These are phyloP conservation scores for Phellopilus nigrolimitatus DNA, from an alignment of 1,284 basidiomycete genomes.

Conservation along the genomic window DNA sequence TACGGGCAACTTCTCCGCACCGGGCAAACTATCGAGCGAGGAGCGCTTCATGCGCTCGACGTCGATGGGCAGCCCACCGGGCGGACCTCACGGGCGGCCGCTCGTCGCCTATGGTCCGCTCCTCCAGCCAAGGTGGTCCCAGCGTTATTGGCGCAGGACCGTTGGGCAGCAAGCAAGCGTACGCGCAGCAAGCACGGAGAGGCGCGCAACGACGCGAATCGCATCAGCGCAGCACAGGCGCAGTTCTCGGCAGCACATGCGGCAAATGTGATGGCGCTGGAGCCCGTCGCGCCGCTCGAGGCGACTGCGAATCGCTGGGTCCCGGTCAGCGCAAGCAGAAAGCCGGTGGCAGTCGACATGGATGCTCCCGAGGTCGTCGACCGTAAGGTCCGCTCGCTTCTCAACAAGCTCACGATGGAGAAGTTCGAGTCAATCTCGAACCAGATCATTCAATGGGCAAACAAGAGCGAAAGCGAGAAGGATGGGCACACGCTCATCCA, in stretches of 20 bases:
- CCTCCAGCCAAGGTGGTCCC: conserved; percentile 64
- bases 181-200: conserved; percentile 71
- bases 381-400: conserved; percentile 87
- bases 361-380: conserved; percentile 74
- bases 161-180: conserved; percentile 52
- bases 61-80: conserved; percentile 40
- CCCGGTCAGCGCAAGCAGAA: conserved; percentile 37
- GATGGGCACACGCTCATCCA: conserved; percentile 93
- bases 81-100: conserved; percentile 36
- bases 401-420: conserved; percentile 97
- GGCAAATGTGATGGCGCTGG: conserved; percentile 29
- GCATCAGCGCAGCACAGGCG: conserved; percentile 20
- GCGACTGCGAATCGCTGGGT: conserved; percentile 83
- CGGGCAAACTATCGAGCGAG: conserved; percentile 61
- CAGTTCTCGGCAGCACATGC: conserved; percentile 14
- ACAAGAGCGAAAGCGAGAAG: conserved; percentile 88
- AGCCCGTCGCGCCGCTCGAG: conserved; percentile 74
- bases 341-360: conserved; percentile 18
- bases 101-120: conserved; percentile 62
- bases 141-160: conserved; percentile 33
- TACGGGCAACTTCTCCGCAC: conserved; percentile 74
- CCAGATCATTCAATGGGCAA: conserved; percentile 91
- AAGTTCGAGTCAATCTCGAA: conserved; percentile 93
- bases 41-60: conserved; percentile 62
- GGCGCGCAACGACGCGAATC: conserved; percentile 45